phyloP scores from a whole-genome alignment of 345 rosid species.

The Gossypium bickii region DNA sequence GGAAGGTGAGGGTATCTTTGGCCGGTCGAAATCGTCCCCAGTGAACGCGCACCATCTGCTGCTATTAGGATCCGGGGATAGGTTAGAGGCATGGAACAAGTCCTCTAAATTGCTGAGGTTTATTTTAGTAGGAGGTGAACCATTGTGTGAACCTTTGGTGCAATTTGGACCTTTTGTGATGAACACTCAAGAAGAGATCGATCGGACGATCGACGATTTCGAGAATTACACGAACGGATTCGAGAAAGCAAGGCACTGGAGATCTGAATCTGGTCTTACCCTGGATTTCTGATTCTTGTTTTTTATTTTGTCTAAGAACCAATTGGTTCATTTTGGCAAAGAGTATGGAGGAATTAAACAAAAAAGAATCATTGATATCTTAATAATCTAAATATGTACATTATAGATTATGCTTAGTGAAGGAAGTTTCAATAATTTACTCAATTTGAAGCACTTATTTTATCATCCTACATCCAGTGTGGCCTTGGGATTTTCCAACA shows the following conservation, averaged over 20 bases:
- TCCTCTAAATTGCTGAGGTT: constrained; percentile 53
- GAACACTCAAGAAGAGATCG: constrained; percentile 84
- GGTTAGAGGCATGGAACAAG: constrained; percentile 73
- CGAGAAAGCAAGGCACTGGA: constrained; percentile 80
- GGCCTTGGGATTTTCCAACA: neutral
- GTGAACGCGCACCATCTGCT: constrained; percentile 55
- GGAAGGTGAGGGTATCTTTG: constrained; percentile 72
- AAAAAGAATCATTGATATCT: neutral
- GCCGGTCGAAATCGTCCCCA: constrained; percentile 31
- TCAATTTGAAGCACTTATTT: neutral
- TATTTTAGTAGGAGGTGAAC: constrained; percentile 74
- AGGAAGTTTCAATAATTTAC: neutral
- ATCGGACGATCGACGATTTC: constrained; percentile 60
- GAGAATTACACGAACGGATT: constrained; percentile 70
- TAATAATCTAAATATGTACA: neutral
- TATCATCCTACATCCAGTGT: neutral
- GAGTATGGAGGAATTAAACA: too few relatives aligned
- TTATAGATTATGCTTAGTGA: neutral
- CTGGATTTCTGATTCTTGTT: constrained; percentile 32
- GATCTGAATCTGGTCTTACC: constrained; percentile 47
- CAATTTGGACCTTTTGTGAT: constrained; percentile 89
- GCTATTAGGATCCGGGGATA: constrained; percentile 53
- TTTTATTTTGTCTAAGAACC: neutral
- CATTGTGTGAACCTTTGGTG: constrained; percentile 64
- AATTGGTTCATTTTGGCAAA: constrained; percentile 3